Conservation (phyloP, 257 asterid genomes). For the Petunia axillaris region DNA sequence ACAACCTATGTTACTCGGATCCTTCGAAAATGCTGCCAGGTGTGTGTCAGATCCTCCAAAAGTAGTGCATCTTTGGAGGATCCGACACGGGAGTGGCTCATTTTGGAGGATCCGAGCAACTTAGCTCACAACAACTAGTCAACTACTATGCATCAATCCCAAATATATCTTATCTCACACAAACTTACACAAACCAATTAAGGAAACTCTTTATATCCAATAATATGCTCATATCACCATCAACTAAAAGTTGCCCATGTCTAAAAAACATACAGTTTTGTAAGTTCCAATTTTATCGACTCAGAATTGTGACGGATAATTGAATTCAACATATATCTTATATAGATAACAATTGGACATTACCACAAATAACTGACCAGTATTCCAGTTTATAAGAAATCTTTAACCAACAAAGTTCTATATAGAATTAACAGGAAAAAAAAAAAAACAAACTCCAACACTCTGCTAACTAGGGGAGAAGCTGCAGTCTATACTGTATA, state of each 20-base stretch:
- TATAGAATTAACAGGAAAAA: background rate
- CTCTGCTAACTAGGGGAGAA: background rate
- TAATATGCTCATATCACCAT: background rate
- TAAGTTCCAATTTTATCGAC: background rate
- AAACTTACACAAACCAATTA: too few species aligned
- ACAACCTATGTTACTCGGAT: too few species aligned
- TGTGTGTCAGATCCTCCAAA: too few species aligned
- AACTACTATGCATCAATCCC: too few species aligned
- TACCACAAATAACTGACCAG: background rate
- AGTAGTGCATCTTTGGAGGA: too few species aligned
- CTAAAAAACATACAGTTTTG: background rate
- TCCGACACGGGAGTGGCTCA: too few species aligned
- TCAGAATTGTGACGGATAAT: background rate
- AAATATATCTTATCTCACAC: too few species aligned
- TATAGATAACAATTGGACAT: background rate
- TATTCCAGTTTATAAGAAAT: background rate
- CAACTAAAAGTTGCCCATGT: background rate
- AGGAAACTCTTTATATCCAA: background rate
- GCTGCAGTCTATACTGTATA: background rate
- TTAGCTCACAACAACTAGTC: too few species aligned
- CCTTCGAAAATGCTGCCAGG: too few species aligned
- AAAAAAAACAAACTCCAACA: too few species aligned
- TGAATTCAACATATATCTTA: background rate
- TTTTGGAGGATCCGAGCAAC: too few species aligned
- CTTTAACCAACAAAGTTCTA: background rate